Evolutionary conservation across 2,329 filamentous ascomycete genomes (phyloP).

Genomic region (Lachnellula cervina): DNA sequence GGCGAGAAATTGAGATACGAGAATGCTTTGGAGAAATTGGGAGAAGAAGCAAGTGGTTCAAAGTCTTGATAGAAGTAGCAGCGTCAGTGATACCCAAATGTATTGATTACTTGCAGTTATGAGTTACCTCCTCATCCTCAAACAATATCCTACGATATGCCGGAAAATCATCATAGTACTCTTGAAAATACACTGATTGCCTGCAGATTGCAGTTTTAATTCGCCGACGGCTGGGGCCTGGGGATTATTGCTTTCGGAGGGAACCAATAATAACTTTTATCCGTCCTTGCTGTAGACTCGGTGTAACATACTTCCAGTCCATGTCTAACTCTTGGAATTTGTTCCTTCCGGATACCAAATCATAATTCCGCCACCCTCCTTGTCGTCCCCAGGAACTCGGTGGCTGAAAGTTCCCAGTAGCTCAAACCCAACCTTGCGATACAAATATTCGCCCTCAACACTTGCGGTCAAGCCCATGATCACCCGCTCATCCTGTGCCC

Average conservation of each 20-base stretch:
- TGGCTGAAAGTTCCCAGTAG: conserved; percentile 16
- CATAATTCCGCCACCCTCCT: conserved; percentile 20
- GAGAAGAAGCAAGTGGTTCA: conserved; percentile 30
- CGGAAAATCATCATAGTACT: no score
- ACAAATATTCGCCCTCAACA: conserved; percentile 19
- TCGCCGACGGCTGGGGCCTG: background rate
- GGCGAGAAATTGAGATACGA: conserved; percentile 40
- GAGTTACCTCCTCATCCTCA: no score
- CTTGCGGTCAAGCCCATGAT: conserved; percentile 20
- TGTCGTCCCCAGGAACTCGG: conserved; percentile 1
- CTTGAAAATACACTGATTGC: no score
- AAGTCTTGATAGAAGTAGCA: background rate
- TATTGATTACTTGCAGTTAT: background rate
- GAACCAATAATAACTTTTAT: background rate
- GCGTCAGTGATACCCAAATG: background rate
- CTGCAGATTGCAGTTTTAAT: background rate
- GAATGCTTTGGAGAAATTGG: conserved; percentile 43
- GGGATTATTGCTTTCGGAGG: no score
- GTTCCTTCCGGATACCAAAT: conserved; percentile 19
- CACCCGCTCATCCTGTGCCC: conserved; percentile 19
- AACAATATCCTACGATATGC: no score
- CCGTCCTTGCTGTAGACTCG: background rate
- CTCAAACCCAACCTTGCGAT: conserved; percentile 25
- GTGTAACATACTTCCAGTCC: background rate
- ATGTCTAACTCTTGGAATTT: background rate